phyloP scores from a whole-genome alignment of 306 rosid species.

The Cicer chorassanicum region DNA sequence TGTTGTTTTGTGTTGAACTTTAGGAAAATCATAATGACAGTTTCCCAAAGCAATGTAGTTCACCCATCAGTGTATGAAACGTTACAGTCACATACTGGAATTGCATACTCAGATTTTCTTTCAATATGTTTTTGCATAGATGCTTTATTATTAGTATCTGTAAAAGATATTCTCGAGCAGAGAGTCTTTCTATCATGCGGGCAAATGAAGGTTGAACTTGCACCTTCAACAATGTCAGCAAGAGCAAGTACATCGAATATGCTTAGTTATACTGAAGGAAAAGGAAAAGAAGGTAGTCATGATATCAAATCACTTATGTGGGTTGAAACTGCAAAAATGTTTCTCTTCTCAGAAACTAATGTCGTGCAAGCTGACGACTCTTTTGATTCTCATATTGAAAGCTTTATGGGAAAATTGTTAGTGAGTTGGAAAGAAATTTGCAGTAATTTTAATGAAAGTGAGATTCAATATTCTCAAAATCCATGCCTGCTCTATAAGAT shows the following conservation, averaged over 20 bases:
- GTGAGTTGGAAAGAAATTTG: slow-evolving; percentile 65
- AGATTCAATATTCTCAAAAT: slow-evolving; percentile 63
- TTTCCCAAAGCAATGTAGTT: slow-evolving; percentile 59
- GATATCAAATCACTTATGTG: slow-evolving; percentile 62
- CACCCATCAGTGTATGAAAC: slow-evolving; percentile 56
- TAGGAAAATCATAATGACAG: slow-evolving; percentile 59
- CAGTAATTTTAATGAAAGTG: slow-evolving; percentile 53
- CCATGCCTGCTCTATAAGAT: slow-evolving; percentile 70
- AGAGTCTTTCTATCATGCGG: slow-evolving; percentile 76
- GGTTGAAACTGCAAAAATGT: slow-evolving; percentile 68
- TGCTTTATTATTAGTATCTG: slow-evolving; percentile 56
- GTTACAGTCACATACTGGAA: slow-evolving; percentile 62
- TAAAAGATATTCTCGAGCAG: slow-evolving; percentile 63
- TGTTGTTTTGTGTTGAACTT: slow-evolving; percentile 62
- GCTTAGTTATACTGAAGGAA: slow-evolving; percentile 50
- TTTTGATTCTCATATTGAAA: slow-evolving; percentile 53
- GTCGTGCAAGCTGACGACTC: slow-evolving; percentile 48
- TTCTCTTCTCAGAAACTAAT: slow-evolving; percentile 54
- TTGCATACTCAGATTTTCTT: slow-evolving; percentile 54
- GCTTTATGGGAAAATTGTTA: slow-evolving; percentile 61
- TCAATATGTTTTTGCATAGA: slow-evolving; percentile 57
- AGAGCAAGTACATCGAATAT: slow-evolving; percentile 46
- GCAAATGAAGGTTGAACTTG: slow-evolving; percentile 59
- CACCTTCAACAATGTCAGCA: slow-evolving; percentile 51
- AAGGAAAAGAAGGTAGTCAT: slow-evolving; percentile 44